Evolutionary conservation across 2,329 filamentous ascomycete species (phyloP).

Genomic region (Purpureocillium lavendulum): DNA sequence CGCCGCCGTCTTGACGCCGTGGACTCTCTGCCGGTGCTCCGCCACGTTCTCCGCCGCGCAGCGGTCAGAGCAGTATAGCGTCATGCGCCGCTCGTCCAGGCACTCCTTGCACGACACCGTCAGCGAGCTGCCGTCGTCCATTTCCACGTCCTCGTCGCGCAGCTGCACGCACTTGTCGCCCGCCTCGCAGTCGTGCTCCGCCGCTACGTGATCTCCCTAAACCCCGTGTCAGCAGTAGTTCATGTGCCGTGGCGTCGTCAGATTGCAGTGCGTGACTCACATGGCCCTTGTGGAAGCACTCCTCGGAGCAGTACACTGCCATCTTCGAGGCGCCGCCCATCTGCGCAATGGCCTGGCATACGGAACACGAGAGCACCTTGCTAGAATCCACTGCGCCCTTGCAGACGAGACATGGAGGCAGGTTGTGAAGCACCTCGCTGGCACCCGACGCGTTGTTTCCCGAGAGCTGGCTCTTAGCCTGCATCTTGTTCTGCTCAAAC

Average conservation of each 20-base stretch:
- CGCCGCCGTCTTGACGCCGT: conserved; percentile 17
- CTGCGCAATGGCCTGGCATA: conserved; percentile 34
- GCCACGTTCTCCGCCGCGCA: conserved; percentile 34
- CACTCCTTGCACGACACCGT: conserved; percentile 34
- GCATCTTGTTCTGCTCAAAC: conserved; percentile 35
- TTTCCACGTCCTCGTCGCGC: conserved; percentile 29
- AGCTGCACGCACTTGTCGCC: conserved; percentile 30
- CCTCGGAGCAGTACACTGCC: conserved; percentile 36
- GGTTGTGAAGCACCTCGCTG: conserved; percentile 24
- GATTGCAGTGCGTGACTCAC: conserved; percentile 23
- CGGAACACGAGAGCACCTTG: conserved; percentile 31
- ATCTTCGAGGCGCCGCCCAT: conserved; percentile 25
- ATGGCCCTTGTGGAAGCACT: conserved; percentile 29
- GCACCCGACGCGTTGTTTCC: conserved; percentile 17
- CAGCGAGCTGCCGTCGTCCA: conserved; percentile 20
- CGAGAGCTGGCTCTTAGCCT: conserved; percentile 25
- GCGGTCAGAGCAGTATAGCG: conserved; percentile 31
- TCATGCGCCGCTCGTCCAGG: conserved; percentile 24
- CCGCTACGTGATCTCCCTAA: conserved; percentile 29
- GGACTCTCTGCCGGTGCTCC: conserved; percentile 25
- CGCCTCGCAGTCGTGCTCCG: conserved; percentile 32
- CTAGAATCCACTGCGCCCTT: conserved; percentile 21
- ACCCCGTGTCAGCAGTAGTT: conserved; percentile 14
- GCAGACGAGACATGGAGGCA: conserved; percentile 33
- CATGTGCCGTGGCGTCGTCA: not conserved